Evolutionary conservation across 2,329 filamentous ascomycete genomes (phyloP), one percentile per base, ranked within the genome.

Genomic region (Fusarium nisikadoi): DNA sequence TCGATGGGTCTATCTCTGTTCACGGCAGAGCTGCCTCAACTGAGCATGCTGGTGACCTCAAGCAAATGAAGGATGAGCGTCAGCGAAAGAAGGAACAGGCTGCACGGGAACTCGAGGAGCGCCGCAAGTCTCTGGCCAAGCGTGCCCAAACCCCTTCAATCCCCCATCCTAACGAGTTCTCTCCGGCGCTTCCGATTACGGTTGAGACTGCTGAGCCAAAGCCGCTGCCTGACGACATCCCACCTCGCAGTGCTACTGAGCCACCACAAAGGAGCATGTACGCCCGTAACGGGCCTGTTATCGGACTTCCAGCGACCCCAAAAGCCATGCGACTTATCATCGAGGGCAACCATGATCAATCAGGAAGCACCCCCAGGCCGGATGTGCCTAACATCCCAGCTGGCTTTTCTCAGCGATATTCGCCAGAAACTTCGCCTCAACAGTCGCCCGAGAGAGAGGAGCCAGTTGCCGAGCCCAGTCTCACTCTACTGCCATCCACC

Each of bases 251-350:
- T 75, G 93, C 92, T 12, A 91, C 89, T 4, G 91, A 92, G 67
- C 88, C 90, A 4, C 86, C 84, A 5, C 82, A 81, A 65, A 86
- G 82, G 68, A 86, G 83, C 78, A 87, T 88, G 79, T 86, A 86
- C 68, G 84, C 84, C 38, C 74, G 79, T 20, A 82, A 78, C 5
- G 86, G 86, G 2, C 84, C 87, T 3, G 86, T 88, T 10, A 87
- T 95, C 56, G 95, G 94, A 1, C 87, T 97, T n/a, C 94, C 95
- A 19, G 94, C 94, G 5, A 98, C 95, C 2, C 95, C 95, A 35
- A 91, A 94, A 83, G 94, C 94, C 2, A 97, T 98, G 94, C 90
- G 93, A 25, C 90, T 97, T 3, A 90, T 93, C 46, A 90, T 95
- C 74, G 88, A 89, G 72, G 82, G 86, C 5, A 87, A 91, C 64